Evolutionary conservation across 2,329 filamentous ascomycete species (phyloP).

Genomic region (Sclerotinia subarctica): DNA sequence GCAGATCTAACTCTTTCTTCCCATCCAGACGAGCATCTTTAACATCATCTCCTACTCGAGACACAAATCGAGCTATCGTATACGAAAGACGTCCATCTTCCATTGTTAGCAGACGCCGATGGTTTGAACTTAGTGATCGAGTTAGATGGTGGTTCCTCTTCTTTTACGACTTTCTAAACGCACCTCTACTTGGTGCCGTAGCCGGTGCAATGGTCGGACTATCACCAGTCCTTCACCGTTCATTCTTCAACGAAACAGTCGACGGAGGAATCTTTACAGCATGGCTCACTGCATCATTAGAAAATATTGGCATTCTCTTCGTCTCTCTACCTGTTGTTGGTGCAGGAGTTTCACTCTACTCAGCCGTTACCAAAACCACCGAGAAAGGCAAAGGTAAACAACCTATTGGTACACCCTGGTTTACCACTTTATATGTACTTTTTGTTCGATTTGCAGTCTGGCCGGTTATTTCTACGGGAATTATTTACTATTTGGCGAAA

Average conservation of each 20-base stretch:
- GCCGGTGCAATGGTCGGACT: constrained; percentile 59
- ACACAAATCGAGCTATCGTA: constrained; percentile 4
- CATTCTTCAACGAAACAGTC: constrained; percentile 57
- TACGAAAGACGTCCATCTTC: constrained; percentile 35
- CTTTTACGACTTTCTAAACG: constrained; percentile 53
- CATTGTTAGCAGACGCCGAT: constrained; percentile 30
- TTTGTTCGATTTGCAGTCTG: constrained; percentile 59
- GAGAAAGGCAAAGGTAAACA: constrained; percentile 32
- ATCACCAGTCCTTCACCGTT: constrained; percentile 54
- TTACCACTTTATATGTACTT: constrained; percentile 48
- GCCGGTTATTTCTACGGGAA: constrained; percentile 53
- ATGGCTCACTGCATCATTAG: constrained; percentile 60
- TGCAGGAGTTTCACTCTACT: constrained; percentile 62
- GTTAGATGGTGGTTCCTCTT: constrained; percentile 41
- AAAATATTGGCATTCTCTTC: constrained; percentile 62
- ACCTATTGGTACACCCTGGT: constrained; percentile 46
- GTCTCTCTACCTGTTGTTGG: constrained; percentile 63
- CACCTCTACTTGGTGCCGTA: constrained; percentile 58
- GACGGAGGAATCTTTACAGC: constrained; percentile 63
- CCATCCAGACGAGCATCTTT: constrained; percentile 30
- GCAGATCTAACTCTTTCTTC: constrained; percentile 35
- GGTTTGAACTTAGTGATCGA: constrained; percentile 35
- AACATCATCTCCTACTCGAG: constrained; percentile 19
- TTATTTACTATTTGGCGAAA: constrained; percentile 54
- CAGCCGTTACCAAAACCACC: constrained; percentile 48